Percentiles rank a stretch among this genome's conserved stretches.
phyloP scores from a whole-genome alignment of 2,329 filamentous ascomycete genomes.

The Aureobasidium sp. region DNA sequence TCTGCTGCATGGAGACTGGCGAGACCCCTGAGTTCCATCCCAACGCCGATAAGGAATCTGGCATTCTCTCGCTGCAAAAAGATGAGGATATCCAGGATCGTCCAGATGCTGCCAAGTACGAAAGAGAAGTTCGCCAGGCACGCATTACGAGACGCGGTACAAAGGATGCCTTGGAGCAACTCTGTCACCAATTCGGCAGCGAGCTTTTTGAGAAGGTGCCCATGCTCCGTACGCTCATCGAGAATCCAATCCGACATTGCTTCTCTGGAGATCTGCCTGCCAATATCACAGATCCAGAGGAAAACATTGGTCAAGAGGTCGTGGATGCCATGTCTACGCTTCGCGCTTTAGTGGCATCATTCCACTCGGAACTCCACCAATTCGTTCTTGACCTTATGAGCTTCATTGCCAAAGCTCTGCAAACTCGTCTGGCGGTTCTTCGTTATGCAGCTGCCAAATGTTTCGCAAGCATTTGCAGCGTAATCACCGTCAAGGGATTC shows the following conservation, averaged over 20 bases:
- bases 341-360: constrained; percentile 84
- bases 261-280: constrained; percentile 62
- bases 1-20: constrained; percentile 93
- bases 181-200: constrained; percentile 71
- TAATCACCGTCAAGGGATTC: constrained; percentile 92
- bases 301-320: constrained; percentile 78
- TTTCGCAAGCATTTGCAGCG: constrained; percentile 92
- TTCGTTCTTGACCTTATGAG: constrained; percentile 82
- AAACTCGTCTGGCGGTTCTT: constrained; percentile 83
- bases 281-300: constrained; percentile 66
- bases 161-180: constrained; percentile 85
- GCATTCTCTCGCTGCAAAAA: constrained; percentile 89
- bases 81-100: constrained; percentile 95
- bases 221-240: constrained; percentile 72
- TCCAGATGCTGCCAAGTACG: constrained; percentile 82
- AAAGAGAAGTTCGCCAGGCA: constrained; percentile 79
- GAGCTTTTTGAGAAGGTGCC: constrained; percentile 76
- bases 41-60: constrained; percentile 69
- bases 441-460: constrained; percentile 97
- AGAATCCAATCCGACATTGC: constrained; percentile 67
- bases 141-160: constrained; percentile 86
- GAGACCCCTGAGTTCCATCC: constrained; percentile 93
- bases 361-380: constrained; percentile 65
- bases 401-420: constrained; percentile 77
- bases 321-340: constrained; percentile 91